These are phyloP conservation scores for Amanita subjunquillea DNA, from an alignment of 768 basidiomycete genomes.

Conservation along the genomic window DNA sequence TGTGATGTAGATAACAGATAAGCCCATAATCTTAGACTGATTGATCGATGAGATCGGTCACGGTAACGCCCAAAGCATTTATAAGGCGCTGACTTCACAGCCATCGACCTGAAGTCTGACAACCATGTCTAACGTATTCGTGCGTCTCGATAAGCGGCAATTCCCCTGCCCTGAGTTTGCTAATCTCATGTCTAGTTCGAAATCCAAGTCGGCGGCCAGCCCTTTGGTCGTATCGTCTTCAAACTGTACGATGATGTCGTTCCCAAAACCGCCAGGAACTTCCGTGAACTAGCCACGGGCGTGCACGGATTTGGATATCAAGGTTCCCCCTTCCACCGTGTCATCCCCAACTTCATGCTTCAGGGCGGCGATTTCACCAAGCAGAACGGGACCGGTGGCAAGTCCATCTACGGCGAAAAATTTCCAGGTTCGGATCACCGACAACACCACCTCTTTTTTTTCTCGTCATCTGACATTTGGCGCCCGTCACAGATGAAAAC, in stretches of 20 bases:
- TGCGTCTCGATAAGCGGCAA: constrained; percentile 13
- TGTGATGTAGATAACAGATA: not conserved
- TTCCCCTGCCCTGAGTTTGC: not conserved
- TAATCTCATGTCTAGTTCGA: constrained; percentile 43
- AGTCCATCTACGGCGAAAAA: constrained; percentile 66
- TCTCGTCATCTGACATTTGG: not conserved
- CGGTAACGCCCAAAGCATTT: not conserved
- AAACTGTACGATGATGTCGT: constrained; percentile 76
- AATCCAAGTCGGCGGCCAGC: constrained; percentile 33
- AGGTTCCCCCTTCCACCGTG: constrained; percentile 64
- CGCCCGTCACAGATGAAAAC: constrained; percentile 61
- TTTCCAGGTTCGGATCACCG: constrained; percentile 38
- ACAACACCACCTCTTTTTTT: not conserved
- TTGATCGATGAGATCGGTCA: constrained; percentile 8
- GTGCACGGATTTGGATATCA: constrained; percentile 65
- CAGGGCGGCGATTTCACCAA: constrained; percentile 85
- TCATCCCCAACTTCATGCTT: constrained; percentile 80
- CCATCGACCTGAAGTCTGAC: not conserved
- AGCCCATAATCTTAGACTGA: not conserved
- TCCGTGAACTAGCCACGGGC: constrained; percentile 82
- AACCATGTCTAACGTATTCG: constrained; percentile 29
- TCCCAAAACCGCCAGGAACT: constrained; percentile 71
- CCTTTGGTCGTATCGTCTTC: constrained; percentile 61
- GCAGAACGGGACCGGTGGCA: constrained; percentile 66
- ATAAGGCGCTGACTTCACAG: not conserved